phyloP scores from a whole-genome alignment of 2,329 filamentous ascomycete genomes.

The Aspergillus transmontanensis region DNA sequence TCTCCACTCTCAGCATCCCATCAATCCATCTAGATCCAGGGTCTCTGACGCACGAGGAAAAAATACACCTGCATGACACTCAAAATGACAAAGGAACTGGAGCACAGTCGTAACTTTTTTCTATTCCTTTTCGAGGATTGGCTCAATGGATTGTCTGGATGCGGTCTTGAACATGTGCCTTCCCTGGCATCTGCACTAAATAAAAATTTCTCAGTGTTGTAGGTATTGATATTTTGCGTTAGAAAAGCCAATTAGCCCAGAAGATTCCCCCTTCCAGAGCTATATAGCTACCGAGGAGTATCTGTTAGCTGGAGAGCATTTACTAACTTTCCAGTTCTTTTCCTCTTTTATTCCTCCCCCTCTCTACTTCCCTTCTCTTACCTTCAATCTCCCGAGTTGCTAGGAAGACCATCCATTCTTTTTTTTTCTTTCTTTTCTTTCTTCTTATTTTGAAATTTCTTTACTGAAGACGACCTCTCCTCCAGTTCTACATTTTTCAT shows the following conservation, averaged over 20 bases:
- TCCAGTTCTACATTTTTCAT: not conserved
- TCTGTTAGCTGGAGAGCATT: conserved; percentile 24
- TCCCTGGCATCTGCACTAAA: conserved; percentile 22
- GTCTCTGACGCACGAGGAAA: conserved; percentile 46
- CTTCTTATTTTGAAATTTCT: conserved; percentile 6
- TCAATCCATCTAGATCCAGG: conserved; percentile 45
- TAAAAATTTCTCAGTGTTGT: conserved; percentile 24
- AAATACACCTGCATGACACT: conserved; percentile 45
- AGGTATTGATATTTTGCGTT: conserved; percentile 16
- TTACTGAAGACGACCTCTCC: not conserved
- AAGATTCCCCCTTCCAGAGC: conserved; percentile 15
- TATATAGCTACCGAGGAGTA: conserved; percentile 12
- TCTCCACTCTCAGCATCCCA: conserved; percentile 31
- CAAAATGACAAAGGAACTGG: conserved; percentile 40
- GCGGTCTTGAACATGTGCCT: conserved; percentile 27
- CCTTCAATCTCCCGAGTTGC: not conserved
- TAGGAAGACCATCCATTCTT: conserved; percentile 7
- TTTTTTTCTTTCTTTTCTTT: conserved; percentile 9
- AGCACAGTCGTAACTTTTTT: conserved; percentile 25
- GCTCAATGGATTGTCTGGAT: conserved; percentile 24
- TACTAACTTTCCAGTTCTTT: conserved; percentile 24
- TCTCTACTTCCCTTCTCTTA: conserved; percentile 14
- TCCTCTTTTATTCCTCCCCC: conserved; percentile 20
- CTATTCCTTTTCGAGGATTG: conserved; percentile 26
- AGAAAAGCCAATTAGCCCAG: conserved; percentile 19